Conservation (phyloP, 805 yeast species). For the Pichia ethanolica region DNA sequence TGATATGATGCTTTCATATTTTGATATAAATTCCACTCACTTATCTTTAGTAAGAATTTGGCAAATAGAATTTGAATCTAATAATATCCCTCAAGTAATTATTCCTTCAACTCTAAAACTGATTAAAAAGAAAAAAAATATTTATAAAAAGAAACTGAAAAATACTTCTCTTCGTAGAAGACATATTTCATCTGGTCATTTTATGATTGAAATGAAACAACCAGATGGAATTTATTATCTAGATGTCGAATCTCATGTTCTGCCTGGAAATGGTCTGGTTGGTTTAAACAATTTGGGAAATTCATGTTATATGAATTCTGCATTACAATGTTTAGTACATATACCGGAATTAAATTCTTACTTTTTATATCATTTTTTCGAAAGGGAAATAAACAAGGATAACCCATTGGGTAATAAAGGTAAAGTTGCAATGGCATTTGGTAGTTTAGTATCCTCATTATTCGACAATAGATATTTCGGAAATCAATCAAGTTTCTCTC, state of each 20-base stretch:
- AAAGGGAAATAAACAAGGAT: conserved; percentile 57
- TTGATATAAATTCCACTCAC: conserved; percentile 11
- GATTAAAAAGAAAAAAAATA: conserved; percentile 13
- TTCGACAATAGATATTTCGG: conserved; percentile 31
- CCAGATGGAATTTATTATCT: conserved; percentile 20
- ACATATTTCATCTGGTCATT: conserved; percentile 12
- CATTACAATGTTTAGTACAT: conserved; percentile 82
- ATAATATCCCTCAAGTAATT: conserved; percentile 13
- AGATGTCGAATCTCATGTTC: conserved; percentile 17
- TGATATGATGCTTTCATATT: conserved; percentile 7
- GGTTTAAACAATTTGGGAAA: conserved; percentile 77
- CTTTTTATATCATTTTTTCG: conserved; percentile 55
- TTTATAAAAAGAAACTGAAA: conserved; percentile 18
- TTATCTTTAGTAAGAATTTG: conserved; percentile 16
- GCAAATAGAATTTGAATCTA: conserved; percentile 15
- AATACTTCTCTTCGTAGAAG: conserved; percentile 2
- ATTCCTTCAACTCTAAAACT: conserved; percentile 13
- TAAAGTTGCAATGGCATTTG: conserved; percentile 71
- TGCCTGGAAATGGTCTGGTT: conserved; percentile 38
- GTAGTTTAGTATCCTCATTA: conserved; percentile 52
- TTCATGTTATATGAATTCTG: conserved; percentile 93
- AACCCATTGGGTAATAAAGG: conserved; percentile 89
- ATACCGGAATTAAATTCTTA: conserved; percentile 76
- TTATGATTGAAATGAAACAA: conserved; percentile 23
- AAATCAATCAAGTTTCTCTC: conserved; percentile 35